Evolutionary conservation across 2,329 filamentous ascomycete genomes (phyloP), one percentile per base, ranked within the genome.

Genomic region (Stemphylium lycopersici): DNA sequence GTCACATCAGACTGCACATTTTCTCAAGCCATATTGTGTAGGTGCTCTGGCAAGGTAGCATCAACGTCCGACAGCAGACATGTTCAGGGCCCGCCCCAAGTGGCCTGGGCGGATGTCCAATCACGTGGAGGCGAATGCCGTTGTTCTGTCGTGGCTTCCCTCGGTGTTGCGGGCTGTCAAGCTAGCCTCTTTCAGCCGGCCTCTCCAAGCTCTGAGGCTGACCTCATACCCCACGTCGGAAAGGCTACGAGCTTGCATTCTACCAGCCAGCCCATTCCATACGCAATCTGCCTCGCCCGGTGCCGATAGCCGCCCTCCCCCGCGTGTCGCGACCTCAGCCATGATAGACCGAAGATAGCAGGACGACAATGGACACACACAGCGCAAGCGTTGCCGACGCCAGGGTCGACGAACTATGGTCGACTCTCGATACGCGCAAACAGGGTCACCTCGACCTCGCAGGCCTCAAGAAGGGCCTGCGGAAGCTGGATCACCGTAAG

Each of bases 401-500:
- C 76, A 86, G 93, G 70, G 85, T 97, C 68, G 88, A 91, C 78
- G 83, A 87, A 74, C 85, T 98, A 70, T 98, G 93, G 93, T 81
- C 80, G 72, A 87, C 85, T 69, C 84, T 99, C 63, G 92, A 96
- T 76, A 88, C 88, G 62, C 84, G 87, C 62, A 83, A 83, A 55
- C 87, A 88, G 67, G 91, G 91, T 55, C 87, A 91, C 74, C 82
- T 99, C 67, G 93, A 98, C 77, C 81, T 96, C 62, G 87, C 89
- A 74, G 92, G 87, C 29, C 80, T 99, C 65, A 89, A 93, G 78
- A 90, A 87, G 78, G 95, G 93, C 3, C 79, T 99, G 71, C 87
- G 83, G 74, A 90, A 87, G 76, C 91, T 98, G 69, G 93, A 98
- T 75, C 95, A 99, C 75, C 95, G 92, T 96, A 78, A 78, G 87